These are phyloP conservation scores for Pyracantha coccinea DNA, from an alignment of 331 rosid species.

Conservation along the genomic window DNA sequence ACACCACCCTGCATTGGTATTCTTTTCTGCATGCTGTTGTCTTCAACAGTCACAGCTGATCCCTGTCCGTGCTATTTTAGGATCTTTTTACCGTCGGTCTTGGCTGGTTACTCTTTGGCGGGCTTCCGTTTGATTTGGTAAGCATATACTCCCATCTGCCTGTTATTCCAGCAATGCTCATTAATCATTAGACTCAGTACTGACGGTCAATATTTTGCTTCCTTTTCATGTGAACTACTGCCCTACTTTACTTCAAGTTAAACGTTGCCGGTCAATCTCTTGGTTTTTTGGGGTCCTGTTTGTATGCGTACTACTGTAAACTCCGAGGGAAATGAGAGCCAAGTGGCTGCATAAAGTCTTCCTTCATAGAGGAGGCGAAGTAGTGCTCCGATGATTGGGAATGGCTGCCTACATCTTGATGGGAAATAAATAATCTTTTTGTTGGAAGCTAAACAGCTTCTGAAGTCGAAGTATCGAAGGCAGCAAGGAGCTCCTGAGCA, in stretches of 20 bases:
- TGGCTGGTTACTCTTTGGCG: conserved; percentile 78
- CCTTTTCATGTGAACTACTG: background rate
- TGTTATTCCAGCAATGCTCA: background rate
- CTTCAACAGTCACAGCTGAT: background rate
- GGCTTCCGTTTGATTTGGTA: conserved; percentile 76
- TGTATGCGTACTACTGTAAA: conserved; percentile 56
- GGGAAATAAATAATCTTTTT: background rate
- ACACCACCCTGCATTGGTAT: background rate
- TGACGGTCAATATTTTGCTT: background rate
- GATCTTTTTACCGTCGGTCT: conserved; percentile 64
- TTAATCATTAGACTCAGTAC: background rate
- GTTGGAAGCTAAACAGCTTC: too few relatives aligned
- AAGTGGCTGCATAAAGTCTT: conserved; percentile 5
- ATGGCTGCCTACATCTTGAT: background rate
- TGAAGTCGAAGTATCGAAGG: too few relatives aligned
- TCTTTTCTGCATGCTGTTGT: background rate
- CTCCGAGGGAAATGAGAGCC: conserved; percentile 38
- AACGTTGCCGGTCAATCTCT: conserved; percentile 59
- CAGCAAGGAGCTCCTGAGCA: too few relatives aligned
- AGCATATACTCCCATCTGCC: background rate
- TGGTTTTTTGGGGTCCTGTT: conserved; percentile 66
- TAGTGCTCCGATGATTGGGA: conserved; percentile 12
- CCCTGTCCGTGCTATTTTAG: conserved; percentile 17
- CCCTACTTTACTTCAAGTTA: conserved; percentile 24
- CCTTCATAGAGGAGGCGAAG: background rate